Evolutionary conservation across 2,329 filamentous ascomycete species (phyloP), one percentile per base, ranked within the genome.

Genomic region (Neonectria punicea): DNA sequence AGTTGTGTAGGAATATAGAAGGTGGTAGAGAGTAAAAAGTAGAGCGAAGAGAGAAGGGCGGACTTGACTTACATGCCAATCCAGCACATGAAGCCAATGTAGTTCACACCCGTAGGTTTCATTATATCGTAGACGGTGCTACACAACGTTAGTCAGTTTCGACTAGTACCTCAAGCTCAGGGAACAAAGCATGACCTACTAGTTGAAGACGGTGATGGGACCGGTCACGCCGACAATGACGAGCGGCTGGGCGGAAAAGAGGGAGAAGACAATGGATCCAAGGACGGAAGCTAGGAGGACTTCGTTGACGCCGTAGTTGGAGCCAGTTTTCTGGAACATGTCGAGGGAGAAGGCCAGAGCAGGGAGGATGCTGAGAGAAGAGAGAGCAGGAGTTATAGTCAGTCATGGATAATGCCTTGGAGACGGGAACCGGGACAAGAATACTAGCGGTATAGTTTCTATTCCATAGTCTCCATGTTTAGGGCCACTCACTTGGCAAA

Each of bases 131-230:
- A 97, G 3, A 97, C 93, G 4, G 94, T 97, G 76, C 86, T 88
- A 68, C 25, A n/a, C 8, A 25, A n/a, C 14, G 10, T 18, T 50
- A 22, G 54, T 73, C 49, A 71, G 68, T 20, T 44, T 20, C 20
- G 14, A 39, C 41, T 22, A 16, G 34, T 16, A 30, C 2, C 4
- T 2, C 9, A 4, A 47, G 6, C 4, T 11, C n/a, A 5, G 9
- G 20, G 25, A 8, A 28, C 8, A 20, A 18, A 11, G 14, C 6
- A 18, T 44, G 18, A 76, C 85, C 46, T 77, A 89, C 87, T 97
- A 97, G 77, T 97, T 97, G 76, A 97, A 97, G 30, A 97, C 93
- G 16, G 94, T 97, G 62, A 97, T 97, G 4, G 93, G 93, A 80
- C 92, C 92, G 11, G 93, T 97, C 2, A 97, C 93, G 22, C 94